Base-by-base conservation (phyloP, 345 rosid genomes). In the Leavenworthia alabamica region DNA sequence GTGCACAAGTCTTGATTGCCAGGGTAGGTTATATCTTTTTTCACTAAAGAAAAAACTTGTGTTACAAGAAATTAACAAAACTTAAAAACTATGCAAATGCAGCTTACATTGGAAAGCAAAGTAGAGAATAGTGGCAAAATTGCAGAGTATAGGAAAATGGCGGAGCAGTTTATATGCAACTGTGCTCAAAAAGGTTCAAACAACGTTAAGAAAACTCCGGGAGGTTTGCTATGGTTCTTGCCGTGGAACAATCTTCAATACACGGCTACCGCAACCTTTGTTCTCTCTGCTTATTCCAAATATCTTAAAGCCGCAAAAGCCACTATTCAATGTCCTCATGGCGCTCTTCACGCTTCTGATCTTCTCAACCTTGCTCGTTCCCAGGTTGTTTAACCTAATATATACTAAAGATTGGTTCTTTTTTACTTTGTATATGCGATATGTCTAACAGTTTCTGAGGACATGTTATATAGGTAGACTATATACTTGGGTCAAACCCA, bases 111-210 rank as follows among this genome's bases (percentile, higher is more conserved):
- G 79, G 88, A 51, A 82, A 81, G 64, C 46, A 63, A 63, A 32
- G 24, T 55, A 41, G 29, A 56, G 26, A 71, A 20, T 8, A 49
- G 42, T 12, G 75, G 75, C 36, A 62, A 46, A 52, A 8, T 71
- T 65, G 59, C 81, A 50, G 94, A 89, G 42, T 89, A 89, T 83
- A 92, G 82, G 36, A 90, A 76, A 37, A 89, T 81, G 64, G 97
- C 98, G 3, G 98, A 89, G 74, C 82, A 83, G 67, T 92, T 92
- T 58, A 82, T 89, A 26, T 92, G 98, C 70, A 85, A 91, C 2
- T 76, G 90, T 23, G 78, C 90, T 14, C 98, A 93, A 40, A 94
- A 86, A 58, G 94, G 94, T 41, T 70, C 77, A 24, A 83, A 71
- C 64, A 75, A 69, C 39, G 58, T 66, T 7, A 72, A 55, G 50